Conservation (phyloP, 495 filamentous ascomycete genomes). For the Lasiosphaeriaceae sp. region DNA sequence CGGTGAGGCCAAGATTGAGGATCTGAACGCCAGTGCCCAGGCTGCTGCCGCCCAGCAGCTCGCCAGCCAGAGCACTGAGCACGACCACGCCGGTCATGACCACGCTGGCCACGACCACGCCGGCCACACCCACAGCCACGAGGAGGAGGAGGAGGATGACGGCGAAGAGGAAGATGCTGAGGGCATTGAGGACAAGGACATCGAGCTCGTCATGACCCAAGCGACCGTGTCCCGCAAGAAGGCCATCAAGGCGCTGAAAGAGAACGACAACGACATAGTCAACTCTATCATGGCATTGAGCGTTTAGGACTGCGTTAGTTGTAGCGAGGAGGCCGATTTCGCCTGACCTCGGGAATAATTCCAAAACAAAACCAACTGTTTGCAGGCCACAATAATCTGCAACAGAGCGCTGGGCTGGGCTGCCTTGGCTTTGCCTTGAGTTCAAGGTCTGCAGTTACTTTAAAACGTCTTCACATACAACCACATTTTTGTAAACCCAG, state of each 20-base stretch:
- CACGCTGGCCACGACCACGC: conserved; percentile 57
- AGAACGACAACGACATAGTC: conserved; percentile 99
- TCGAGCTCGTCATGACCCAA: conserved; percentile 98
- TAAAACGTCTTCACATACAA: too few species aligned
- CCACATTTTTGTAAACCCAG: too few species aligned
- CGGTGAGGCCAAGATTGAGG: conserved; percentile 98
- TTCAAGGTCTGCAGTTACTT: too few species aligned
- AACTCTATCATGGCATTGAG: conserved; percentile 99
- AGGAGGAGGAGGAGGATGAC: conserved; percentile 90
- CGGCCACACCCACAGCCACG: conserved; percentile 60
- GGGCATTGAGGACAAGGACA: conserved; percentile 96
- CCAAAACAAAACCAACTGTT: too few species aligned
- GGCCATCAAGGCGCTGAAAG: conserved; percentile 95
- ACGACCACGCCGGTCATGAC: conserved; percentile 56
- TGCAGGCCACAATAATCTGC: neutral
- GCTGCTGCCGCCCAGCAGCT: conserved; percentile 89
- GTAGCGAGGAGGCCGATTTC: neutral
- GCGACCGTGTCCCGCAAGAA: conserved; percentile 95
- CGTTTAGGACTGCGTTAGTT: conserved; percentile 55
- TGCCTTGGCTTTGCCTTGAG: too few species aligned
- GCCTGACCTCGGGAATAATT: too few species aligned
- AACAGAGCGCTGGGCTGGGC: too few species aligned
- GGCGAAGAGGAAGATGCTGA: conserved; percentile 91
- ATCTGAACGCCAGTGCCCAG: conserved; percentile 96
- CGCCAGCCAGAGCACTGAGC: conserved; percentile 68